Conservation (phyloP, 2,329 filamentous ascomycete species). For the Kalmusia sp. region DNA sequence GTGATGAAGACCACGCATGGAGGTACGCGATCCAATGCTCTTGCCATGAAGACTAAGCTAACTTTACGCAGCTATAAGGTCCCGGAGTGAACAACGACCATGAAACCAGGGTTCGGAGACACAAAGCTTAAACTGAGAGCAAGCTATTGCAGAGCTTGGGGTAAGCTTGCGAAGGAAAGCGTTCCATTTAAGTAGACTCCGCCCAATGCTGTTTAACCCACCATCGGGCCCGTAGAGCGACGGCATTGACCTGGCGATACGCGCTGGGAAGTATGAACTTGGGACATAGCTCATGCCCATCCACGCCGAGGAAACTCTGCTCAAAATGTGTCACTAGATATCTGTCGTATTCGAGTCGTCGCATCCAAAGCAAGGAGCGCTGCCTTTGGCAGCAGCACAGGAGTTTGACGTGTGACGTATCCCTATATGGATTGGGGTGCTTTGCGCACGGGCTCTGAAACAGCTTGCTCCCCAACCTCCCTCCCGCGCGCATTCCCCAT, state of each 20-base stretch:
- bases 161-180: background rate
- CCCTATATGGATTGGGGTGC: too few relatives aligned
- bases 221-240: conserved; percentile 4
- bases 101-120: too few relatives aligned
- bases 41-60: conserved; percentile 17
- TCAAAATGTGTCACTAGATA: too few relatives aligned
- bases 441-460: too few relatives aligned
- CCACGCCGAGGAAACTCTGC: too few relatives aligned
- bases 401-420: too few relatives aligned
- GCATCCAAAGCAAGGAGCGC: too few relatives aligned
- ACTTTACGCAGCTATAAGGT: conserved; percentile 38
- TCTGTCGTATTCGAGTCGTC: too few relatives aligned
- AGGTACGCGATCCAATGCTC: conserved; percentile 62
- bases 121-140: background rate
- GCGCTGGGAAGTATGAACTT: too few relatives aligned
- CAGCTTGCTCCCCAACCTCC: conserved; percentile 18
- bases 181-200: background rate
- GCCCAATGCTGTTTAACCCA: too few relatives aligned
- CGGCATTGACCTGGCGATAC: background rate
- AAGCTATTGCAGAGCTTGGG: background rate
- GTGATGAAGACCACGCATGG: conserved; percentile 85
- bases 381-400: too few relatives aligned
- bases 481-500: conserved; percentile 12
- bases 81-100: conserved; percentile 6
- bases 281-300: too few relatives aligned